Evolutionary conservation across 2,329 filamentous ascomycete genomes (phyloP).

Genomic region (Neocucurbitaria cava): DNA sequence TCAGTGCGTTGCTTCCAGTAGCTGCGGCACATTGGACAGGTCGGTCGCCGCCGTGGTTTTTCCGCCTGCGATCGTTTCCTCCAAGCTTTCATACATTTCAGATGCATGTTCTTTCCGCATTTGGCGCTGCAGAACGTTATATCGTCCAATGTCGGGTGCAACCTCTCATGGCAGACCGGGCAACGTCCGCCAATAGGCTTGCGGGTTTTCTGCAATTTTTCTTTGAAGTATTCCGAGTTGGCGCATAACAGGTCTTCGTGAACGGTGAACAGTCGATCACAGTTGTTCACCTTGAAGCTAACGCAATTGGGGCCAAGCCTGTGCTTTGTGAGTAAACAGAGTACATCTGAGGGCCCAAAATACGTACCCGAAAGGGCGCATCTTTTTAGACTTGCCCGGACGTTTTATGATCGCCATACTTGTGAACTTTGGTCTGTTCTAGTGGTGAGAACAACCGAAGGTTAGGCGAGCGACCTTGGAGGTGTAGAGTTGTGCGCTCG

Average conservation of each 20-base stretch:
- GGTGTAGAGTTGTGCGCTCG: background rate
- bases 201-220: slow-evolving; percentile 6
- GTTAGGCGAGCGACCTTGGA: background rate
- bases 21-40: slow-evolving; percentile 13
- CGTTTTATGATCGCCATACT: background rate
- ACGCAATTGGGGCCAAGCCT: slow-evolving; percentile 6
- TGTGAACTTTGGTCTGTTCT: background rate
- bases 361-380: background rate
- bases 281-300: slow-evolving; percentile 1
- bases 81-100: slow-evolving; percentile 8
- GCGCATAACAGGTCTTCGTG: slow-evolving; percentile 25
- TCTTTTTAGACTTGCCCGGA: background rate
- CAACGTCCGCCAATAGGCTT: slow-evolving; percentile 15
- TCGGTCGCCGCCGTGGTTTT: background rate
- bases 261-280: slow-evolving; percentile 10
- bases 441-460: background rate
- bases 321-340: background rate
- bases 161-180: slow-evolving; percentile 13
- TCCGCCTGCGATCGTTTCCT: background rate
- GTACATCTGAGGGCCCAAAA: background rate
- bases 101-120: slow-evolving; percentile 21
- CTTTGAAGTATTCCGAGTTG: slow-evolving; percentile 14
- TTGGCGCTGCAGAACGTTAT: slow-evolving; percentile 14
- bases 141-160: background rate
- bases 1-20: background rate